Evolutionary conservation across 805 yeast genomes (phyloP).

Genomic region (Zygoascus biomembranicola): DNA sequence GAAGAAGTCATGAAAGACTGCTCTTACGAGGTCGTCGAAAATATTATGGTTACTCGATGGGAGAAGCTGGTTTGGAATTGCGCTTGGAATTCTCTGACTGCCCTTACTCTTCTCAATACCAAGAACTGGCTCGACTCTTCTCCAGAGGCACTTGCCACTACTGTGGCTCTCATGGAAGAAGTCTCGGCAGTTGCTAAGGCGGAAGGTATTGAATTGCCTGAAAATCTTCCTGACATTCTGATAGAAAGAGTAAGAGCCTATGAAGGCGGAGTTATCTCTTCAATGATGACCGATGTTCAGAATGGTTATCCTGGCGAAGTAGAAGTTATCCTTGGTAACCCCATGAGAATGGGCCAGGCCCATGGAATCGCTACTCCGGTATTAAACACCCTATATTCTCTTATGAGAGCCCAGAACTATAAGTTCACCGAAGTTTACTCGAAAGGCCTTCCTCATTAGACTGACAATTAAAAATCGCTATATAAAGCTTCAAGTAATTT

Average conservation of each 20-base stretch:
- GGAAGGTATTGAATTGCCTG: constrained; percentile 39
- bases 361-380: constrained; percentile 47
- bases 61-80: constrained; percentile 19
- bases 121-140: constrained; percentile 9
- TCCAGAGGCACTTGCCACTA: constrained; percentile 8
- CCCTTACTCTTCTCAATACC: constrained; percentile 14
- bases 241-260: constrained; percentile 6
- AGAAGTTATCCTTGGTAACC: constrained; percentile 62
- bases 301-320: constrained; percentile 60
- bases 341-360: constrained; percentile 41
- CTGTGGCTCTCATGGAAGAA: constrained; percentile 49
- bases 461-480: neutral
- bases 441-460: neutral
- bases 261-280: constrained; percentile 35
- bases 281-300: constrained; percentile 59
- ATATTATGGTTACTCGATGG: constrained; percentile 15
- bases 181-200: constrained; percentile 56
- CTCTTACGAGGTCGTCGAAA: constrained; percentile 7
- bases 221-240: constrained; percentile 9
- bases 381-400: constrained; percentile 45
- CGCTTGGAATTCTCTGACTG: constrained; percentile 19
- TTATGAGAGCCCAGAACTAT: constrained; percentile 35
- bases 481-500: too few relatives aligned
- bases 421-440: neutral
- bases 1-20: constrained; percentile 27